Evolutionary conservation across 805 yeast genomes (phyloP).

Genomic region (Jamesozyma gamospora): DNA sequence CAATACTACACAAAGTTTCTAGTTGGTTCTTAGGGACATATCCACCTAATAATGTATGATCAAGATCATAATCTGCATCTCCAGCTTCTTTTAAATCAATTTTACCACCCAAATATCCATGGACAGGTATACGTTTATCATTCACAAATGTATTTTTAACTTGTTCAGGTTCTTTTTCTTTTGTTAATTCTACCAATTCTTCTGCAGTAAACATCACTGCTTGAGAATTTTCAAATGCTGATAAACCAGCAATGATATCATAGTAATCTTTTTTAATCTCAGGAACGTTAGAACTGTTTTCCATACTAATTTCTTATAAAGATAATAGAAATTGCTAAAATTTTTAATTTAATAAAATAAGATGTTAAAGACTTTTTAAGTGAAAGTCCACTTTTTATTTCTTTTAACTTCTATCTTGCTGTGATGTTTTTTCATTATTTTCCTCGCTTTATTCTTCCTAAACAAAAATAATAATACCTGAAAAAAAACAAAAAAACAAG

Average conservation of each 20-base stretch:
- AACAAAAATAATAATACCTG: no score
- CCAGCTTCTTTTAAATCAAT: conserved; percentile 19
- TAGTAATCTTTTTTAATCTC: conserved; percentile 11
- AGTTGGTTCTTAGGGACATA: conserved; percentile 26
- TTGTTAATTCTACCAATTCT: conserved; percentile 21
- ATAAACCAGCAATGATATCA: conserved; percentile 24
- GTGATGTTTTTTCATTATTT: no score
- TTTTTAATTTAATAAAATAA: no score
- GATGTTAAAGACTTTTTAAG: no score
- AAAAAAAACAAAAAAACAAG: no score
- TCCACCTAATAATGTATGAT: conserved; percentile 26
- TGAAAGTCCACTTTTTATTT: no score
- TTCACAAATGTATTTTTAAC: conserved; percentile 1
- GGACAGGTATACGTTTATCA: conserved; percentile 16
- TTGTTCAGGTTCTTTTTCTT: conserved; percentile 6
- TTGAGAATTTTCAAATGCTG: conserved; percentile 25
- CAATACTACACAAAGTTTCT: conserved; percentile 26
- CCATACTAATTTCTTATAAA: no score
- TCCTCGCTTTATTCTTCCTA: no score
- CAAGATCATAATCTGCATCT: conserved; percentile 19
- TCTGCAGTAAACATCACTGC: conserved; percentile 18
- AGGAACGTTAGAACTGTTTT: no score
- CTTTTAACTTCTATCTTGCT: no score
- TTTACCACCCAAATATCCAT: conserved; percentile 26
- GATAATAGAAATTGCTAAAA: no score